A percentile compares a stretch with the other conserved stretches of the same genome.
phyloP scores from a whole-genome alignment of 306 rosid species.

The Fragaria nilgerrensis region DNA sequence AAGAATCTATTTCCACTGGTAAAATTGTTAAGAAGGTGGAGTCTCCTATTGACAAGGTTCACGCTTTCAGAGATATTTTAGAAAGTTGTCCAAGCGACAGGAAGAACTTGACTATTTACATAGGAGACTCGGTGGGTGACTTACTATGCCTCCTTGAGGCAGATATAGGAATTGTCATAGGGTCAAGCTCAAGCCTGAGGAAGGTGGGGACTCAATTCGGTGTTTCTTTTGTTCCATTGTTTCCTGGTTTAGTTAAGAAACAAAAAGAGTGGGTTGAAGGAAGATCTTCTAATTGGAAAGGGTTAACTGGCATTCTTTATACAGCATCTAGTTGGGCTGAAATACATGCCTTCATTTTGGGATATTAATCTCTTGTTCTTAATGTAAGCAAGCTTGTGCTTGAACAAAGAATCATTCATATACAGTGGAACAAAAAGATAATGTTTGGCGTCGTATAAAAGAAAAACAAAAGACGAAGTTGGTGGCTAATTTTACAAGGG shows the following conservation, averaged over 20 bases:
- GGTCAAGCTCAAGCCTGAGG: conserved; percentile 88
- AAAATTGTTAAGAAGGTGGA: conserved; percentile 76
- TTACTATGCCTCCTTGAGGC: conserved; percentile 93
- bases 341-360: conserved; percentile 94
- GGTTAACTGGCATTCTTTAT: conserved; percentile 76
- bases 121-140: conserved; percentile 96
- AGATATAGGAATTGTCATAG: conserved; percentile 89
- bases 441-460: conserved; percentile 49
- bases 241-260: conserved; percentile 69
- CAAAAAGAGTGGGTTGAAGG: conserved; percentile 58
- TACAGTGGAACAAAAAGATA: conserved; percentile 52
- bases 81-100: conserved; percentile 38
- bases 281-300: conserved; percentile 65
- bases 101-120: conserved; percentile 65
- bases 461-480: conserved; percentile 38
- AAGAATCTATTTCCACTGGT: conserved; percentile 78
- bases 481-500: conserved; percentile 74
- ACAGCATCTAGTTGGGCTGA: conserved; percentile 93
- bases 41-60: conserved; percentile 85
- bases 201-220: conserved; percentile 70
- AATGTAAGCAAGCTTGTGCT: conserved; percentile 39
- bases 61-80: conserved; percentile 56
- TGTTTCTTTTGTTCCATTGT: conserved; percentile 75
- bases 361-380: conserved; percentile 59
- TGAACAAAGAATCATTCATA: conserved; percentile 40